Conservation (phyloP, 805 yeast species). For the Yamadazyma scolyti region DNA sequence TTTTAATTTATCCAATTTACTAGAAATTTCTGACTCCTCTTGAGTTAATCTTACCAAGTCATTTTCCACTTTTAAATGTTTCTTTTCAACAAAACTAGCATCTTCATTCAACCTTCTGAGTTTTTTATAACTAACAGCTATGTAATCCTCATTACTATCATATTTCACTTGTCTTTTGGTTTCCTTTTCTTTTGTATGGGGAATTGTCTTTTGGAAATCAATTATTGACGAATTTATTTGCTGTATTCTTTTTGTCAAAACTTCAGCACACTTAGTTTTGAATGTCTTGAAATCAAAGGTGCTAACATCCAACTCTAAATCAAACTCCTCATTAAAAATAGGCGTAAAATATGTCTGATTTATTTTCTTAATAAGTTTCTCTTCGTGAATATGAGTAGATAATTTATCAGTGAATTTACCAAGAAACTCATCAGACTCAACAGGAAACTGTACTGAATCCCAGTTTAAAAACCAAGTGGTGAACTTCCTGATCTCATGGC, state of each 20-base stretch:
- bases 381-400: conserved; percentile 16
- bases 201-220: conserved; percentile 15
- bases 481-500: conserved; percentile 22
- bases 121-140: conserved; percentile 28
- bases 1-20: conserved; percentile 8
- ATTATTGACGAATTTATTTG: conserved; percentile 15
- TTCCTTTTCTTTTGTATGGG: conserved; percentile 21
- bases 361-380: conserved; percentile 20
- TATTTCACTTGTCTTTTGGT: conserved; percentile 26
- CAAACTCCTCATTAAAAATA: conserved; percentile 2
- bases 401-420: conserved; percentile 18
- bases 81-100: conserved; percentile 28
- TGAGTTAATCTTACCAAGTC: conserved; percentile 21
- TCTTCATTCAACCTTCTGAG: conserved; percentile 34
- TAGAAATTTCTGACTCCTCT: conserved; percentile 11
- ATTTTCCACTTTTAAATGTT: conserved; percentile 25
- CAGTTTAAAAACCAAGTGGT: conserved; percentile 24
- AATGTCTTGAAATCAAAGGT: conserved; percentile 22
- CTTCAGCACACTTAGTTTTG: conserved; percentile 25
- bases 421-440: conserved; percentile 12
- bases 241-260: conserved; percentile 18
- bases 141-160: conserved; percentile 31
- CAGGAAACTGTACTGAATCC: conserved; percentile 15
- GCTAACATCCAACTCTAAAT: conserved; percentile 9
- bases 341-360: conserved; percentile 12